Evolutionary conservation across 805 yeast genomes (phyloP), one percentile per base, ranked within the genome.

Genomic region (Yamadazyma phyllophila): DNA sequence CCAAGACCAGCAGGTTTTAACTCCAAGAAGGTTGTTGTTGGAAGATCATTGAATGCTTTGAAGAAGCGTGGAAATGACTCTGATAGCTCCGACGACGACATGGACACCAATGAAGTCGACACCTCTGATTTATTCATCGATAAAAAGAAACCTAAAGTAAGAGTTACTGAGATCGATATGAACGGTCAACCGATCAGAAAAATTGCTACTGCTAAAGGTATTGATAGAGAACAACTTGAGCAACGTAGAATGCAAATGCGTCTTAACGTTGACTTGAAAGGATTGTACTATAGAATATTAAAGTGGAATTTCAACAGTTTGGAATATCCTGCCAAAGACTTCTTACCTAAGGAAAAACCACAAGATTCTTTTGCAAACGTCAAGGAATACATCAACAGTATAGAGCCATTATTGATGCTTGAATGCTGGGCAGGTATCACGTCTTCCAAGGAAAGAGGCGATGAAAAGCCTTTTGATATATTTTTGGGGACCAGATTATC

Each of bases 371-470:
- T 88, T 58, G 46, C 56, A 0, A 67, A 77, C 41, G 81, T 82
- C 4, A 69, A 67, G n/a, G 89, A 85, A 2, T 94, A 95, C 58
- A 78, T 77, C 39, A 69, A 71, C 30, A 73, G 78, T 1, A 85
- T 88, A 62, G 87, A 83, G 53, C 99, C 99, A 0, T 71, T 94
- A 36, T 67, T 94, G 36, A 66, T 91, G 60, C 66, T 92, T 34
- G 99, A 94, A 66, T 87, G 96, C 51, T 95, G 98, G 97, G 96
- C 91, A 58, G 85, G 88, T 0, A 78, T 94, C 24, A 84, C 82
- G 52, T 75, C 88, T 4, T 81, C 94, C 0, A 82, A 85, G 50
- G 80, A 80, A 41, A 80, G 86, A 13, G 77, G 77, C 8, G 78
- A 77, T 40, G 75, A 71, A 44, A 65, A 56, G 4, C 90, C 96